Evolutionary conservation across 148 eudicot genomes (phyloP).

Genomic region (Silene uniflora): DNA sequence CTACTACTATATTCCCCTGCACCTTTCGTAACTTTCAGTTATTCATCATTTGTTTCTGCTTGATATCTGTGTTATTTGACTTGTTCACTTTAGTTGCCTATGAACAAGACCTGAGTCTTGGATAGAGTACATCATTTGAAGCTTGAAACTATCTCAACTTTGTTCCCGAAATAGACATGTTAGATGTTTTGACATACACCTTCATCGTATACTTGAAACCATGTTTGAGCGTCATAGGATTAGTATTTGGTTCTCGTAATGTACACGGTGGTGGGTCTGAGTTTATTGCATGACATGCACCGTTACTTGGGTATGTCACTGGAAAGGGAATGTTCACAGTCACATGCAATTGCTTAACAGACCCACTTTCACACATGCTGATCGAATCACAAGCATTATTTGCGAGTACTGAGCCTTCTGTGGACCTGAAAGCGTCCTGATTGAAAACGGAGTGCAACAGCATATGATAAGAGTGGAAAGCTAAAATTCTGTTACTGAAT

Average conservation of each 20-base stretch:
- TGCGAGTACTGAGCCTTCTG: background rate
- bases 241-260: background rate
- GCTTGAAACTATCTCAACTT: background rate
- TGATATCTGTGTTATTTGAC: too few species aligned
- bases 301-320: background rate
- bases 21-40: background rate
- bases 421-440: background rate
- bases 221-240: background rate
- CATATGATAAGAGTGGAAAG: constrained; percentile 5
- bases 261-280: background rate
- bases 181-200: background rate
- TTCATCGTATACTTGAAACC: background rate
- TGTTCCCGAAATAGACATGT: background rate
- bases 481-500: constrained; percentile 26
- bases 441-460: background rate
- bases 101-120: too few species aligned
- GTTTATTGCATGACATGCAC: background rate
- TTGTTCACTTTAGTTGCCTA: too few species aligned
- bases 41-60: too few species aligned
- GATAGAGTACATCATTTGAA: too few species aligned
- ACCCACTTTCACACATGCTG: background rate
- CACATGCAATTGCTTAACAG: background rate
- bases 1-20: background rate
- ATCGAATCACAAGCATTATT: background rate
- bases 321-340: background rate